phyloP scores from a whole-genome alignment of 176 grass and related monocot genomes.

The Tillandsia fasciculata region DNA sequence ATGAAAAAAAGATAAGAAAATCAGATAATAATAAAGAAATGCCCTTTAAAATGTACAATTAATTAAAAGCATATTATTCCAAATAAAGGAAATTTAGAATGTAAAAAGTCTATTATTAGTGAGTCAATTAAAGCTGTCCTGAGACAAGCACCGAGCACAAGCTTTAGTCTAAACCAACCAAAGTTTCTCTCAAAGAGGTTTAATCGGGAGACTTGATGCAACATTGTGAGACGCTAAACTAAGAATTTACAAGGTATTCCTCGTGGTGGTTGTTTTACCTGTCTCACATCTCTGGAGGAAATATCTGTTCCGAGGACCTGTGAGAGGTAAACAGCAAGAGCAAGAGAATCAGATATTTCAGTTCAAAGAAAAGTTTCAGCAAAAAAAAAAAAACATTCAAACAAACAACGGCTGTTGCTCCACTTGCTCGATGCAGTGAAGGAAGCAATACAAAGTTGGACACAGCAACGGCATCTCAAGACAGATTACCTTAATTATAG shows the following conservation, averaged over 20 bases:
- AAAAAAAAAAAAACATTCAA: background rate
- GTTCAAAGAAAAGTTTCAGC: background rate
- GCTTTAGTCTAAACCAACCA: background rate
- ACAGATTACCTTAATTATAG: no score
- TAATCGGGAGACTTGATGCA: background rate
- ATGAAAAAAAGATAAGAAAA: background rate
- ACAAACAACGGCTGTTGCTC: background rate
- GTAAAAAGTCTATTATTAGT: no score
- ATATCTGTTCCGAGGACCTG: conserved; percentile 44
- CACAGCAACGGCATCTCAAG: background rate
- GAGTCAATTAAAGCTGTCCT: no score
- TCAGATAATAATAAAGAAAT: background rate
- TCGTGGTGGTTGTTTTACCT: conserved; percentile 27
- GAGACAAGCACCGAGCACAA: background rate
- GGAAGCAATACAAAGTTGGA: background rate
- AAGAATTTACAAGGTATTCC: background rate
- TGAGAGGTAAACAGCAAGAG: conserved; percentile 12
- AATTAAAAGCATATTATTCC: background rate
- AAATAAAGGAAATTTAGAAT: background rate
- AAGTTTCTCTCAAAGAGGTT: background rate
- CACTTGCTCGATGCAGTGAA: background rate
- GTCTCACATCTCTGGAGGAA: conserved; percentile 53
- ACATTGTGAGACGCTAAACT: conserved; percentile 6
- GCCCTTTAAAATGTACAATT: conserved; percentile 5
- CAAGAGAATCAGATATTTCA: conserved; percentile 1